A percentile compares a stretch with the other conserved stretches of the same genome.
phyloP scores from a whole-genome alignment of 1,284 basidiomycete species.

The Schizopora paradoxa region DNA sequence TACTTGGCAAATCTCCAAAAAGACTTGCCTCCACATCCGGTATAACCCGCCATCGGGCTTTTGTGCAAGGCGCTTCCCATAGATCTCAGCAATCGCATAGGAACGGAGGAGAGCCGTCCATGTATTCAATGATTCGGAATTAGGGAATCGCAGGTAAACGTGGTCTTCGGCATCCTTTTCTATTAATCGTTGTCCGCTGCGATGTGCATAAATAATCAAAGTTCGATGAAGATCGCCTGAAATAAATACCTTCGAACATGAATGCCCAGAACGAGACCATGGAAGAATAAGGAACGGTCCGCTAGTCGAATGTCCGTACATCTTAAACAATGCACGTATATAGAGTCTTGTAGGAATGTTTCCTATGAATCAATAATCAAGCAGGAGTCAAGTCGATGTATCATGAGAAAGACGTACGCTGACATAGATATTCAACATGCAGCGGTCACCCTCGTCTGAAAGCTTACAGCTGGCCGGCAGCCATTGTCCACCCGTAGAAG shows the following conservation, averaged over 20 bases:
- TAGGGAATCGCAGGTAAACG: conserved; percentile 62
- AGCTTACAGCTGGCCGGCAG: conserved; percentile 64
- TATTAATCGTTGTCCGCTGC: conserved; percentile 58
- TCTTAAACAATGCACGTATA: conserved; percentile 63
- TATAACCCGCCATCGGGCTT: conserved; percentile 65
- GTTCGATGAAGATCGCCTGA: conserved; percentile 8
- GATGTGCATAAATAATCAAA: not conserved
- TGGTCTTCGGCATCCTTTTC: conserved; percentile 53
- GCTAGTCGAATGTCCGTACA: conserved; percentile 69
- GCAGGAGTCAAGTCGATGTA: not conserved
- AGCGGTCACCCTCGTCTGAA: conserved; percentile 58
- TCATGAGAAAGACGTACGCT: conserved; percentile 43
- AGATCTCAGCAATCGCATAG: conserved; percentile 71
- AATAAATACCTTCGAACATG: conserved; percentile 46
- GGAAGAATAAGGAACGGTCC: conserved; percentile 66
- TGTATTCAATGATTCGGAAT: conserved; percentile 51
- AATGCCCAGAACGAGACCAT: conserved; percentile 66
- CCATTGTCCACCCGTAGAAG: conserved; percentile 56
- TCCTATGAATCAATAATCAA: conserved; percentile 39
- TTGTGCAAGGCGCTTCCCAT: conserved; percentile 52
- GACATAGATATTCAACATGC: conserved; percentile 64
- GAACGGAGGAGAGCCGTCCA: conserved; percentile 75
- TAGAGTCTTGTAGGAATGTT: conserved; percentile 62
- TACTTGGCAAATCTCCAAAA: conserved; percentile 62
- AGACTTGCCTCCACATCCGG: conserved; percentile 79